Percentiles rank a stretch among this genome's conserved stretches.
phyloP scores from a whole-genome alignment of 495 filamentous ascomycete genomes.

The Aspergillus heteromorphus region DNA sequence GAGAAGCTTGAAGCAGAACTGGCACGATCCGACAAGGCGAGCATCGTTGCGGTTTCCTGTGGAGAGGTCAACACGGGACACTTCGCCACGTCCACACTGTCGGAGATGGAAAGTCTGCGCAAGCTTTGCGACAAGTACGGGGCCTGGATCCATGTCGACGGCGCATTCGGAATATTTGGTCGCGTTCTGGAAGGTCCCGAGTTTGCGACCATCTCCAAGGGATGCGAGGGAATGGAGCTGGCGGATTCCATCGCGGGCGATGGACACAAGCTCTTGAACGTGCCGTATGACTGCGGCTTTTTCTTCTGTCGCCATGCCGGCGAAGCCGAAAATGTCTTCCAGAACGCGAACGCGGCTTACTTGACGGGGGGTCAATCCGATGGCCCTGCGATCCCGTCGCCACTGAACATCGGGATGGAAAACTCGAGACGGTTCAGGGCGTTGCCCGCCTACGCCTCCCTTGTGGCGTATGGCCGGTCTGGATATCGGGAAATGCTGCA shows the following conservation, averaged over 20 bases:
- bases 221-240: slow-evolving; percentile 65
- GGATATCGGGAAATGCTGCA: slow-evolving; percentile 69
- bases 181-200: slow-evolving; percentile 58
- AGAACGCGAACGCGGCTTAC: slow-evolving; percentile 84
- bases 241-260: slow-evolving; percentile 85
- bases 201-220: slow-evolving; percentile 50
- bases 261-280: slow-evolving; percentile 89
- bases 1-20: slow-evolving; percentile 52
- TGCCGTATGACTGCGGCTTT: slow-evolving; percentile 92
- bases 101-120: slow-evolving; percentile 60
- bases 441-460: slow-evolving; percentile 76
- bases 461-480: slow-evolving; percentile 65
- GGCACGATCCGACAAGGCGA: slow-evolving; percentile 46
- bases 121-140: slow-evolving; percentile 65
- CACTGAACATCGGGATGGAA: slow-evolving; percentile 82
- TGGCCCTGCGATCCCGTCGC: slow-evolving; percentile 57
- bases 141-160: slow-evolving; percentile 90
- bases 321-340: slow-evolving; percentile 59
- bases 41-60: slow-evolving; percentile 71
- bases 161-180: slow-evolving; percentile 82
- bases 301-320: slow-evolving; percentile 66
- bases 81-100: slow-evolving; percentile 59
- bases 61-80: slow-evolving; percentile 89
- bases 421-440: slow-evolving; percentile 90
- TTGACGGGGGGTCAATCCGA: slow-evolving; percentile 44